Evolutionary conservation across 495 filamentous ascomycete genomes (phyloP).

Genomic region (Recurvomyces mirabilis): DNA sequence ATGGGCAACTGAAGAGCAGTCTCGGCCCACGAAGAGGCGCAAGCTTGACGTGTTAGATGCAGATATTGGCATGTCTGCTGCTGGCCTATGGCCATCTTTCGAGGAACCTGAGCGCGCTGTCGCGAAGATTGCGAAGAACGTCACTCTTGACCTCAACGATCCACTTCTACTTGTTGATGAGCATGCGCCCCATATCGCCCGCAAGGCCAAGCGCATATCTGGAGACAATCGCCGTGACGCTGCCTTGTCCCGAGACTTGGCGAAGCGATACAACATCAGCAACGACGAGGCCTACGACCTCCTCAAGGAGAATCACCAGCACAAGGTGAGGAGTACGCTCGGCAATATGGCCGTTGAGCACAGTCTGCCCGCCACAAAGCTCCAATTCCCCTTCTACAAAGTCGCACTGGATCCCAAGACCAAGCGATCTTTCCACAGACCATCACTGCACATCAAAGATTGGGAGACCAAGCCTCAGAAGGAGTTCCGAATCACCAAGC

Average conservation of each 20-base stretch:
- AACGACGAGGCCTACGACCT: constrained; percentile 92
- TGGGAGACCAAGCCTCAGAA: constrained; percentile 25
- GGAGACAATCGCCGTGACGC: constrained; percentile 42
- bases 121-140: constrained; percentile 56
- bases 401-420: constrained; percentile 67
- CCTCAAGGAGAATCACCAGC: constrained; percentile 92
- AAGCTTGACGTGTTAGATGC: not conserved
- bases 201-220: constrained; percentile 28
- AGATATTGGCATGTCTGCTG: constrained; percentile 32
- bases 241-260: constrained; percentile 48
- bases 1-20: constrained; percentile 20
- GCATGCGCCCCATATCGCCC: constrained; percentile 31
- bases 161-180: constrained; percentile 72
- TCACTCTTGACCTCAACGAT: constrained; percentile 82
- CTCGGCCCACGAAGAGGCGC: constrained; percentile 24
- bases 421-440: constrained; percentile 85
- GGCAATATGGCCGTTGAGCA: constrained; percentile 82
- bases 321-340: constrained; percentile 83
- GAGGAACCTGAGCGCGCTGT: constrained; percentile 54
- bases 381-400: constrained; percentile 91
- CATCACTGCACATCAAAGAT: constrained; percentile 48
- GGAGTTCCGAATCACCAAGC: constrained; percentile 46
- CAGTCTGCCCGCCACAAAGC: constrained; percentile 73
- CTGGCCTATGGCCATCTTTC: constrained; percentile 41
- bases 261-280: constrained; percentile 81